Evolutionary conservation across 78 protist genomes (phyloP).

Genomic region (Dictyostelium capitatum): DNA sequence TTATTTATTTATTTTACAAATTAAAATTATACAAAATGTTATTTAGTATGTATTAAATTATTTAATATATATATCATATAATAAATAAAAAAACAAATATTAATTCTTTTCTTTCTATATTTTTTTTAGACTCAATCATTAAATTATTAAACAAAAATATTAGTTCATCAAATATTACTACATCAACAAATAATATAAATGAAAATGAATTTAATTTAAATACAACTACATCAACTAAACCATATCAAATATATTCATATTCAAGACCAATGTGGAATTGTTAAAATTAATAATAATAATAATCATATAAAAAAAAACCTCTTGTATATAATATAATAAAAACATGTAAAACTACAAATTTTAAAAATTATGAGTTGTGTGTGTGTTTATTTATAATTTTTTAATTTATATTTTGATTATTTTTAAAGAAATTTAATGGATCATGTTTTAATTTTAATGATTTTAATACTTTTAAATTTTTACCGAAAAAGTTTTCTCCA

Average conservation of each 20-base stretch:
- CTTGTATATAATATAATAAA: not conserved
- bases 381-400: not conserved
- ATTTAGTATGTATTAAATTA: slow-evolving; percentile 6
- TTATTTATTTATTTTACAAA: too few species aligned
- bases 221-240: not conserved
- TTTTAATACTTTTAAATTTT: not conserved
- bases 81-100: not conserved
- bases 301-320: not conserved
- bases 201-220: not conserved
- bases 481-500: not conserved
- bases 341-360: not conserved
- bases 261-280: slow-evolving; percentile 1
- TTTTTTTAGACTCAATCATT: not conserved
- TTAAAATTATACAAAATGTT: not conserved
- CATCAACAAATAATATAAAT: not conserved
- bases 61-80: not conserved
- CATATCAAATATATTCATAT: not conserved
- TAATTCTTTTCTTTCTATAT: not conserved
- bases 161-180: not conserved
- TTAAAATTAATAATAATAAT: not conserved
- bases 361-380: not conserved
- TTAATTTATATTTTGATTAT: slow-evolving; percentile 2
- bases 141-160: not conserved
- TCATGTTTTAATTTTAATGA: slow-evolving; percentile 21
- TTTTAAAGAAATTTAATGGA: slow-evolving; percentile 6